Base-by-base conservation (phyloP, 495 filamentous ascomycete species). In the Penicillium bovifimosum region DNA sequence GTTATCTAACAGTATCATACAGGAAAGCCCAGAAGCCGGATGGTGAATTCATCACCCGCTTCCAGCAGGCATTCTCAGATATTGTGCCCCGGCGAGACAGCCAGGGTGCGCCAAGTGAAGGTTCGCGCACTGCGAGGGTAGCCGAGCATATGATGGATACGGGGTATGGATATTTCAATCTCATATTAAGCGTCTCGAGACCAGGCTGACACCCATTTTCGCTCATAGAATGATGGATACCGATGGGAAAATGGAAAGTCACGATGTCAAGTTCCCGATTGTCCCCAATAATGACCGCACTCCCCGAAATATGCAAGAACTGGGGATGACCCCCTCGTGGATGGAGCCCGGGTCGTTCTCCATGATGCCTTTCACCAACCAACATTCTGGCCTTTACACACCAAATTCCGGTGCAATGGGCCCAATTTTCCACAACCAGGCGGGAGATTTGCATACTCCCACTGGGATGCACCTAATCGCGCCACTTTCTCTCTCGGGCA, bases 361-460 rank as follows among this genome's bases (percentile, higher is more conserved):
- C 5, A 96, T 96, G 71, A 72, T 82, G 47, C 74, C 76, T 38
- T 87, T 93, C 55, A 85, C 84, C 51, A 88, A 85, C 59, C 90
- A 96, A 47, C 80, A 84, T 34, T 82, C 86, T 20, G 86, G 86
- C 17, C 91, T 95, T 67, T 96, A 95, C 65, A 91, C 88, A 0
- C 91, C 91, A 2, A 95, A 89, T 1, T 88, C 90, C 2, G 87
- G 86, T 28, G 88, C 87, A n/a, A 83, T 86, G 39, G 91, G 87
- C 59, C 84, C 86, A 3, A 64, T 90, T 39, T 95, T 88, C 54
- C 90, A 93, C 65, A 83, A 76, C 51, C 86, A 91, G 65, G 87
- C 90, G 20, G 89, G 92, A 28, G 93, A 96, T 64, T 78, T 96
- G 26, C 92, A 96, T 60, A 96, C 92, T 5, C 91, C 92, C 9